These are phyloP conservation scores for Fusarium sp. DNA, from an alignment of 2,329 filamentous ascomycete species.

Conservation along the genomic window DNA sequence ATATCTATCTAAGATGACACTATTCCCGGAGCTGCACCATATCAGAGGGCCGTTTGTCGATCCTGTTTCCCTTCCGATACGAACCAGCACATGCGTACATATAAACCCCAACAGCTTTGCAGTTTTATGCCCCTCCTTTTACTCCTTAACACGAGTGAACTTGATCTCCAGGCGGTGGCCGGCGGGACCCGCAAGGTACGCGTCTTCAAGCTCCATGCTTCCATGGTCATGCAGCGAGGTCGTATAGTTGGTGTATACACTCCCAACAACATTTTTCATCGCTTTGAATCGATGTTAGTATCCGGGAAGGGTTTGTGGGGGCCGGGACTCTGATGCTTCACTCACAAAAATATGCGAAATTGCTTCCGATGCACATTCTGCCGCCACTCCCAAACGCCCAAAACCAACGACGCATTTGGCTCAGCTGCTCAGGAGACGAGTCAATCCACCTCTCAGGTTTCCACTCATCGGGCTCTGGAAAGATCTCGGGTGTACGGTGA, in stretches of 20 bases:
- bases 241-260: not conserved
- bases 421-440: not conserved
- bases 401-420: conserved; percentile 10
- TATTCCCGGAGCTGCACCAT: not conserved
- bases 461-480: not conserved
- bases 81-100: not conserved
- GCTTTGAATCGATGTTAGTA: not conserved
- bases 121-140: not conserved
- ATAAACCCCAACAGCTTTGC: not conserved
- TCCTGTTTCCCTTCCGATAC: not conserved
- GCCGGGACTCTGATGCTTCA: not conserved
- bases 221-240: not conserved
- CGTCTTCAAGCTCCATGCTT: not conserved
- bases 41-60: not conserved
- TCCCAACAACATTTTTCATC: not conserved
- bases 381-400: conserved; percentile 20
- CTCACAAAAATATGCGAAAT: conserved; percentile 12
- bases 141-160: not conserved
- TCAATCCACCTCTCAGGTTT: conserved; percentile 2
- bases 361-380: conserved; percentile 17
- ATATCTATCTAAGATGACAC: not conserved
- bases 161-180: not conserved
- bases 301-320: too few relatives aligned
- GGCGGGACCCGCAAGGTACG: not conserved
- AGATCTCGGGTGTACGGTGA: not conserved